phyloP scores from a whole-genome alignment of 2,329 filamentous ascomycete species.

The Harringtonia lauricola region DNA sequence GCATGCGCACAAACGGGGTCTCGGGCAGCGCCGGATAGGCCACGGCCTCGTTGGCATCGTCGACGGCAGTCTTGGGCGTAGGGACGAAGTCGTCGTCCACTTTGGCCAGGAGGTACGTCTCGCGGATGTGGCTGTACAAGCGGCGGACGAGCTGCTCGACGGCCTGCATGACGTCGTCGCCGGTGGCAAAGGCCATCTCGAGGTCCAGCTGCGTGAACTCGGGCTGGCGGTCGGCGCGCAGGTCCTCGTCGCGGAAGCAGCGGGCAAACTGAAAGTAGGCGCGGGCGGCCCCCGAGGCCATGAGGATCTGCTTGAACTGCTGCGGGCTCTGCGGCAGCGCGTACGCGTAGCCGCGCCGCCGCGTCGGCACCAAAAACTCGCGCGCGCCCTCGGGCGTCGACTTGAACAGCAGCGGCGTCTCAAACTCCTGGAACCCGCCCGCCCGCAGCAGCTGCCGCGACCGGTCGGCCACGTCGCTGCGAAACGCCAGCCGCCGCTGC shows the following conservation, averaged over 20 bases:
- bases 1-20: constrained; percentile 43
- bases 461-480: constrained; percentile 33
- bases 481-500: constrained; percentile 56
- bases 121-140: constrained; percentile 41
- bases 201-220: constrained; percentile 94
- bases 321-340: constrained; percentile 93
- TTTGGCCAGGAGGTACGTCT: constrained; percentile 21
- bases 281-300: constrained; percentile 67
- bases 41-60: not conserved
- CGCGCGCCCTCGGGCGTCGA: constrained; percentile 92
- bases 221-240: constrained; percentile 83
- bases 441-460: constrained; percentile 10
- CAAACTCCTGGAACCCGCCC: constrained; percentile 62
- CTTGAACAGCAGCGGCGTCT: constrained; percentile 93
- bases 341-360: constrained; percentile 66
- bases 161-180: constrained; percentile 53
- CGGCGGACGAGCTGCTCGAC: constrained; percentile 40
- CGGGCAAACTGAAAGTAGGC: constrained; percentile 87
- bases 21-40: constrained; percentile 14
- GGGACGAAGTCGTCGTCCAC: constrained; percentile 18
- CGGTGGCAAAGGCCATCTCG: constrained; percentile 79
- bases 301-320: constrained; percentile 96
- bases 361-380: constrained; percentile 87
- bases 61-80: not conserved
- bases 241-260: constrained; percentile 92